These are phyloP conservation scores for Cryptococcus depauperatus DNA, from an alignment of 1,284 basidiomycete species.

Conservation along the genomic window DNA sequence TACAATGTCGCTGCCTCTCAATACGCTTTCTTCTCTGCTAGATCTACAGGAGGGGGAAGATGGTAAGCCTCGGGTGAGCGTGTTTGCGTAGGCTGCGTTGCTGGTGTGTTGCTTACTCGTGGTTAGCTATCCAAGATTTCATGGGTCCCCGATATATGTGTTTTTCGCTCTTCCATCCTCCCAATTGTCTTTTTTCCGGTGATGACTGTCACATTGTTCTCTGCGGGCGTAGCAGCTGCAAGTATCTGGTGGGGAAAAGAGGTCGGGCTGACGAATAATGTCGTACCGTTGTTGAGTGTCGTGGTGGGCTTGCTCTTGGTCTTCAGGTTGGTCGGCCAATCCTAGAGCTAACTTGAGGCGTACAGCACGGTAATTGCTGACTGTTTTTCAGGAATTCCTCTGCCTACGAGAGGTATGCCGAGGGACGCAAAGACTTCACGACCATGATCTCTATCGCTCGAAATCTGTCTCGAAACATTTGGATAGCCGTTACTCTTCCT, in stretches of 20 bases:
- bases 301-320: slow-evolving; percentile 58
- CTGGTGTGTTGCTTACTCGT: not conserved
- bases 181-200: slow-evolving; percentile 58
- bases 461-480: slow-evolving; percentile 57
- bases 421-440: slow-evolving; percentile 69
- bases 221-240: slow-evolving; percentile 45
- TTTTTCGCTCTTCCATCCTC: slow-evolving; percentile 53
- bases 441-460: slow-evolving; percentile 49
- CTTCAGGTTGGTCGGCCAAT: slow-evolving; percentile 44
- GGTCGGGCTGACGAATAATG: slow-evolving; percentile 40
- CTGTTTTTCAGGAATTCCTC: slow-evolving; percentile 57
- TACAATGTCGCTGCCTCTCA: slow-evolving; percentile 12
- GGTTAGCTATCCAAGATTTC: slow-evolving; percentile 56
- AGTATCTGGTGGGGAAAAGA: slow-evolving; percentile 32
- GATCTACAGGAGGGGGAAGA: slow-evolving; percentile 38
- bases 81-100: not conserved
- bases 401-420: slow-evolving; percentile 42
- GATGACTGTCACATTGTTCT: slow-evolving; percentile 68
- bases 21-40: slow-evolving; percentile 31
- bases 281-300: slow-evolving; percentile 72
- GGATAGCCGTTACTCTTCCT: slow-evolving; percentile 68
- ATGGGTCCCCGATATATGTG: slow-evolving; percentile 78
- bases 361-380: slow-evolving; percentile 52
- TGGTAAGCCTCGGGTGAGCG: slow-evolving; percentile 35
- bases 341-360: not conserved